These are phyloP conservation scores for Euphorbia peplus DNA, from an alignment of 345 rosid species.

Conservation along the genomic window DNA sequence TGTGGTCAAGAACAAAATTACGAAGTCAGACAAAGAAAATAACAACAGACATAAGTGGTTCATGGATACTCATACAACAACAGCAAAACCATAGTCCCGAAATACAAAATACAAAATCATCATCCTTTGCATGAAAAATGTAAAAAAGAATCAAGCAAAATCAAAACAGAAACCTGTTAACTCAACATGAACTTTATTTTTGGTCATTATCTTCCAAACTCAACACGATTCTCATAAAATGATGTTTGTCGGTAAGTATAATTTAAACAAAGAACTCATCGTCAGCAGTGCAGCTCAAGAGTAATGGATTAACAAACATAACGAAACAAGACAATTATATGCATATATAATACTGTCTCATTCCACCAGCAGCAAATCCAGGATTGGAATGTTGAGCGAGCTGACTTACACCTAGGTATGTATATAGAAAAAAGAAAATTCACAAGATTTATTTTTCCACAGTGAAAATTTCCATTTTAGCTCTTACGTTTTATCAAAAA, in stretches of 20 bases:
- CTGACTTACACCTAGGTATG: too few relatives aligned
- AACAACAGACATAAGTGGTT: neutral
- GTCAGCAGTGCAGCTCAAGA: neutral
- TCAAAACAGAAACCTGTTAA: neutral
- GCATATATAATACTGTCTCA: neutral
- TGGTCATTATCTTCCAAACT: neutral
- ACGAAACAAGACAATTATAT: neutral
- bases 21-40: neutral
- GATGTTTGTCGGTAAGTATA: too few relatives aligned
- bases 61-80: too few relatives aligned
- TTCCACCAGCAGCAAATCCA: too few relatives aligned
- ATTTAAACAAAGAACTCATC: too few relatives aligned
- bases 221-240: neutral
- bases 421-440: too few relatives aligned
- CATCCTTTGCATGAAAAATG: neutral
- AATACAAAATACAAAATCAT: neutral
- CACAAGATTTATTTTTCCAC: too few relatives aligned
- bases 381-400: too few relatives aligned
- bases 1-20: conserved; percentile 12
- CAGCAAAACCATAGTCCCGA: too few relatives aligned
- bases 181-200: neutral
- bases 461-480: too few relatives aligned
- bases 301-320: neutral
- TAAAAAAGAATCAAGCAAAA: neutral
- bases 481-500: too few relatives aligned